Evolutionary conservation across 805 yeast genomes (phyloP), one percentile per base, ranked within the genome.

Genomic region (Scheffersomyces ergatensis): DNA sequence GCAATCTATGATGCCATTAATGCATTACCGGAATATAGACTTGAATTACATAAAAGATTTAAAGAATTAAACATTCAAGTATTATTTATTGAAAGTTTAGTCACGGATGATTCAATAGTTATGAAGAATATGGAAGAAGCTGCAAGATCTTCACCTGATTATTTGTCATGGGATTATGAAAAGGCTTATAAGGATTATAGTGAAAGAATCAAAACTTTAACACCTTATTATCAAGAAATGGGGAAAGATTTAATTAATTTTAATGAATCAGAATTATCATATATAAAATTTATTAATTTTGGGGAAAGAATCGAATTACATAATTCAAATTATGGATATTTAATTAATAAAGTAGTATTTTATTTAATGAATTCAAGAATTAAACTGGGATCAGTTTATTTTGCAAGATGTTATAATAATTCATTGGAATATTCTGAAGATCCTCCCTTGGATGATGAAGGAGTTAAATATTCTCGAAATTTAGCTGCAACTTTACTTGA

Each of bases 1-100:
- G 99, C 96, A 4, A 87, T 93, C 17, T 93, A 87, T 62, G 99
- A 93, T 63, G 98, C 98, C 0, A 85, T 93, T 37, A 93, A 93
- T 59, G 96, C 93, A 5, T 67, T 84, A 36, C 78, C 83, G 16
- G 72, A 74, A 37, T 85, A 83, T 49, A 74, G 99, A 50, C 53
- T 71, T 6, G 76, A 74, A 23, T 63, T 92, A 29, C 76, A 76
- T 20, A 71, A 72, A 25, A 62, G 63, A 43, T 80, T 92, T 51
- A 65, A 69, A 6, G 65, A 68, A 33, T 68, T 76, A 44, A 79
- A 80, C 48, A 82, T 90, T 43, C 90, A 85, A 60, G 84, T 85
- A 20, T 62, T 93, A 39, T 93, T 90, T 60, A 89, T 93, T 43
- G 99, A 93, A 64, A 83, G 93, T 33, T 72, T 87, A 25, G 83